Conservation (phyloP, 1,284 basidiomycete genomes). For the Lentinus polychrous region DNA sequence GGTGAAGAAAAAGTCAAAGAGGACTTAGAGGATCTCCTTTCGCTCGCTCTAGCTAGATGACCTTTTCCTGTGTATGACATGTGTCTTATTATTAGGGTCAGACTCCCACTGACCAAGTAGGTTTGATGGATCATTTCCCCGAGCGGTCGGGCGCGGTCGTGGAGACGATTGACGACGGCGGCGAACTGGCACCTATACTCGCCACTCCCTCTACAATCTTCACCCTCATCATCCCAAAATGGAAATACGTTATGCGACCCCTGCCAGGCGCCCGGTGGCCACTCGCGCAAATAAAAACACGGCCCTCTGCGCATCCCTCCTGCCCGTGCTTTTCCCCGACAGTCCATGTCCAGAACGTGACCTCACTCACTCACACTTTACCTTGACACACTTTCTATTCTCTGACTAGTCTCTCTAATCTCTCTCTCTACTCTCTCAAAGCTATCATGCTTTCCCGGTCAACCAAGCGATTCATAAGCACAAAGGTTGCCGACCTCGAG, state of each 20-base stretch:
- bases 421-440: no score
- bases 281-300: no score
- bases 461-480: neutral
- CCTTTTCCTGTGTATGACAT: no score
- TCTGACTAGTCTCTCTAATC: no score
- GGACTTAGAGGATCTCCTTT: no score
- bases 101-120: no score
- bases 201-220: neutral
- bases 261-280: no score
- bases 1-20: no score
- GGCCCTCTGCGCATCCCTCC: no score
- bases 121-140: no score
- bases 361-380: neutral
- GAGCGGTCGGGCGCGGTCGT: neutral
- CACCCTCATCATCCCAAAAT: neutral
- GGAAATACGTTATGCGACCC: neutral
- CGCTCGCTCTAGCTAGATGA: no score
- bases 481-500: neutral
- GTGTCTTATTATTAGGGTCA: no score
- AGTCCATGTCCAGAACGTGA: neutral
- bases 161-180: neutral
- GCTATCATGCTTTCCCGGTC: neutral
- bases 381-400: neutral
- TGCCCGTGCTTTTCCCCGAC: neutral
- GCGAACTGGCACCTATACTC: neutral